phyloP scores from a whole-genome alignment of 345 rosid genomes.

The Rubroshorea leprosula region DNA sequence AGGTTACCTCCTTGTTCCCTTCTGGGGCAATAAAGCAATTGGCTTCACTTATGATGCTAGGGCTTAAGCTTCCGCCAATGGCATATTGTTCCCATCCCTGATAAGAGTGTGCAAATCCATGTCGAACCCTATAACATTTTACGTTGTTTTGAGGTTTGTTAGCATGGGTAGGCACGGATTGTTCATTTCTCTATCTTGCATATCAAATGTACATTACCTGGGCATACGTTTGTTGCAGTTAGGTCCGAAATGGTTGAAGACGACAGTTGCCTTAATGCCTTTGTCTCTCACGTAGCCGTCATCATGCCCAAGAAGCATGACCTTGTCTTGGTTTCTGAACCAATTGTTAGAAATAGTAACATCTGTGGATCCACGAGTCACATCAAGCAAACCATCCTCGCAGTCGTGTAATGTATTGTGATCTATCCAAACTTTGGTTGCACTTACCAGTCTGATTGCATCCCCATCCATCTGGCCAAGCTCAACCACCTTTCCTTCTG shows the following conservation, averaged over 20 bases:
- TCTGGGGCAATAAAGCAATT: constrained; percentile 70
- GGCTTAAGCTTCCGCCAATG: constrained; percentile 77
- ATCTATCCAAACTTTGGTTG: constrained; percentile 80
- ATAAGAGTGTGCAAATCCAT: constrained; percentile 74
- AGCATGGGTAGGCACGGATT: no score
- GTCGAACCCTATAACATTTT: constrained; percentile 46
- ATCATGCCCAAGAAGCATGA: constrained; percentile 79
- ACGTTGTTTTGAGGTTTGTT: no score
- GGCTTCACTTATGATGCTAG: constrained; percentile 71
- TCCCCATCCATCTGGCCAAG: constrained; percentile 61
- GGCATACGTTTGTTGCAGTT: constrained; percentile 93
- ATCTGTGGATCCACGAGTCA: constrained; percentile 51
- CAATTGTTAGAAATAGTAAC: constrained; percentile 66
- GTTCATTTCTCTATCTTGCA: not conserved
- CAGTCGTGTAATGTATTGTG: constrained; percentile 62
- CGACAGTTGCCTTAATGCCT: constrained; percentile 62
- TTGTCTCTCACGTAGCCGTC: constrained; percentile 52
- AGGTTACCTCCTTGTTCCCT: not conserved
- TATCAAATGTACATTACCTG: constrained; percentile 25
- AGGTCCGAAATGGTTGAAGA: constrained; percentile 79
- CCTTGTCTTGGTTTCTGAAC: constrained; percentile 79
- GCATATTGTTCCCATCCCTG: constrained; percentile 82
- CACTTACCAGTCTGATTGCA: constrained; percentile 55
- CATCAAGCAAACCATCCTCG: constrained; percentile 63
- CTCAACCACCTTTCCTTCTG: constrained; percentile 29